These are phyloP conservation scores for Nakazawaea ernobii DNA, from an alignment of 805 yeast species.

Conservation along the genomic window DNA sequence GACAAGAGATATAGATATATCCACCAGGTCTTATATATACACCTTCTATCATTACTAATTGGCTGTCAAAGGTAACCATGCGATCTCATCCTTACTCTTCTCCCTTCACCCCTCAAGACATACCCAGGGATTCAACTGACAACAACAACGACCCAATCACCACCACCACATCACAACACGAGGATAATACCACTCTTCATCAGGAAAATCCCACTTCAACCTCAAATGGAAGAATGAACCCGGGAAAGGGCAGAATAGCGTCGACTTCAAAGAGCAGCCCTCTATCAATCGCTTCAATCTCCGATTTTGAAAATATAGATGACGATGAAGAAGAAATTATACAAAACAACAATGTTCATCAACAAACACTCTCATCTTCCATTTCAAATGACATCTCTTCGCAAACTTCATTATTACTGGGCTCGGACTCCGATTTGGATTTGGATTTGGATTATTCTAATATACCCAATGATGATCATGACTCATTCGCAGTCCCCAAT, in stretches of 20 bases:
- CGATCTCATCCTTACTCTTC: no score
- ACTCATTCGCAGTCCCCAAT: constrained; percentile 35
- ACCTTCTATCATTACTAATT: no score
- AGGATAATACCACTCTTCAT: constrained; percentile 8
- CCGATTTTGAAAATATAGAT: background rate
- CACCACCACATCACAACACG: constrained; percentile 5
- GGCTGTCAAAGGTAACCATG: no score
- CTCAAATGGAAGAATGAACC: background rate
- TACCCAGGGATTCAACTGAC: no score
- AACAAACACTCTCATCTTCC: background rate
- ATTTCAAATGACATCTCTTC: background rate
- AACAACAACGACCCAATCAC: no score
- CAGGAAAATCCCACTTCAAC: background rate
- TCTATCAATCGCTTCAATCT: constrained; percentile 7
- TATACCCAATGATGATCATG: background rate
- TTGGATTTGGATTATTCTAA: background rate
- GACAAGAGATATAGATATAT: no score
- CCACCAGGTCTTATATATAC: no score
- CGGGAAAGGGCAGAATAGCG: background rate
- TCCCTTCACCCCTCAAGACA: no score
- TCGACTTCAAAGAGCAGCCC: constrained; percentile 17
- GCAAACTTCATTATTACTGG: no score
- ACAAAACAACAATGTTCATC: background rate
- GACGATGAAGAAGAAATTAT: constrained; percentile 11
- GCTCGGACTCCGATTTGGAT: no score